phyloP scores from a whole-genome alignment of 208 protist species.

The Crithidia acanthocephali region DNA sequence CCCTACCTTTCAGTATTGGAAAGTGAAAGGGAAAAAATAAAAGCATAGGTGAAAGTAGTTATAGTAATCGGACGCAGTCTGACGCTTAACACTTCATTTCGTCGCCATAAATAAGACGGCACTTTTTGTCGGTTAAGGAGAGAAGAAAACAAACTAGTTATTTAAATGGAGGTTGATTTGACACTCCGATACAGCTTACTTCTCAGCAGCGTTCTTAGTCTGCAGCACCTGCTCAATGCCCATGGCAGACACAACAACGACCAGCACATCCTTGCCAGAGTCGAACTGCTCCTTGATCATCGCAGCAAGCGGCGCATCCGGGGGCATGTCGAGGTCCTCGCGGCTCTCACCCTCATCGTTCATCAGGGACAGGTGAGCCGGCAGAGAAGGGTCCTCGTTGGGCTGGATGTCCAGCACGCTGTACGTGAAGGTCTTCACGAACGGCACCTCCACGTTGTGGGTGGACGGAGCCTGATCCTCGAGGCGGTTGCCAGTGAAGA shows the following conservation, averaged over 20 bases:
- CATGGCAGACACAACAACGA: conserved; percentile 95
- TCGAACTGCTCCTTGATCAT: conserved; percentile 94
- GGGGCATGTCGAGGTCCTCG: conserved; percentile 96
- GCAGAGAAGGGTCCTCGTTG: conserved; percentile 84
- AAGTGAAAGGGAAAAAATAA: too few relatives aligned
- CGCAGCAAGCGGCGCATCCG: conserved; percentile 87
- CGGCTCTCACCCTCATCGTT: conserved; percentile 93
- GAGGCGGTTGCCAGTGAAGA: conserved; percentile 99
- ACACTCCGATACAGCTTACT: conserved; percentile 35
- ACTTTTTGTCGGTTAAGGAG: too few relatives aligned
- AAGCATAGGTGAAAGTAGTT: too few relatives aligned
- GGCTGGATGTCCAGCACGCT: conserved; percentile 93
- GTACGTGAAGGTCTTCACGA: conserved; percentile 96
- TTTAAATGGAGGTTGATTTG: too few relatives aligned
- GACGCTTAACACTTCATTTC: too few relatives aligned
- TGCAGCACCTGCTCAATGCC: conserved; percentile 95
- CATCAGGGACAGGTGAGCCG: conserved; percentile 90
- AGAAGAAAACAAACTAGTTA: too few relatives aligned
- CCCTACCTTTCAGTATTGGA: neutral
- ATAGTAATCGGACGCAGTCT: too few relatives aligned
- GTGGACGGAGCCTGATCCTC: conserved; percentile 98
- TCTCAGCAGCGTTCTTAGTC: conserved; percentile 92
- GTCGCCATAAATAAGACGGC: too few relatives aligned
- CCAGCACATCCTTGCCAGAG: conserved; percentile 94
- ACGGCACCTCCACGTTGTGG: conserved; percentile 97